phyloP scores from a whole-genome alignment of 371 early-diverging fungal genomes.

The Syncephalastrum monosporum region DNA sequence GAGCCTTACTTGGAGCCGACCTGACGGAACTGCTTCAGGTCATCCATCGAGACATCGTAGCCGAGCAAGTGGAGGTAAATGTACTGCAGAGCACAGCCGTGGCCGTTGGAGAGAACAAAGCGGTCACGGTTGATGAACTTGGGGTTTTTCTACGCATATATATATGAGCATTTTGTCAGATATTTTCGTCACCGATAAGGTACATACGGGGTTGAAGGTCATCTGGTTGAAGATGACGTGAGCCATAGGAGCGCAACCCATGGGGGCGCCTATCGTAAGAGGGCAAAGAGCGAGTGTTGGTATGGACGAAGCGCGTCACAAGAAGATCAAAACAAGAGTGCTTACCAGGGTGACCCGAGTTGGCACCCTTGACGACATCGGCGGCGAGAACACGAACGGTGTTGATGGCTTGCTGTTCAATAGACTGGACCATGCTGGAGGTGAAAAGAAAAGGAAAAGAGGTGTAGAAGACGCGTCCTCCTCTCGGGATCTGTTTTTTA shows the following conservation, averaged over 20 bases:
- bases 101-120: conserved; percentile 99
- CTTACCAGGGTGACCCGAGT: conserved; percentile 97
- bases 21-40: conserved; percentile 95
- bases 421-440: conserved; percentile 42
- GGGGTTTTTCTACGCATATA: conserved; percentile 57
- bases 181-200: too few relatives aligned
- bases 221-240: conserved; percentile 90
- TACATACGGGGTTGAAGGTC: conserved; percentile 67
- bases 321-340: conserved; percentile 4
- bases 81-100: conserved; percentile 97
- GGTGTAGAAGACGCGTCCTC: neutral
- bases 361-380: conserved; percentile 93
- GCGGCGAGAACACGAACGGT: conserved; percentile 94
- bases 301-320: neutral
- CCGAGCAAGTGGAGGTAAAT: conserved; percentile 90
- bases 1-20: conserved; percentile 68
- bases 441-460: conserved; percentile 17
- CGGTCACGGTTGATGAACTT: conserved; percentile 95
- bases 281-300: neutral
- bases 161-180: too few relatives aligned
- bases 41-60: conserved; percentile 89
- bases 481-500: conserved; percentile 7
- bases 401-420: conserved; percentile 78
- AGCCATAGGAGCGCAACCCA: conserved; percentile 98
- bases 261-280: conserved; percentile 77